Evolutionary conservation across 306 rosid genomes (phyloP), one percentile per base, ranked within the genome.

Genomic region (Coriaria nepalensis): DNA sequence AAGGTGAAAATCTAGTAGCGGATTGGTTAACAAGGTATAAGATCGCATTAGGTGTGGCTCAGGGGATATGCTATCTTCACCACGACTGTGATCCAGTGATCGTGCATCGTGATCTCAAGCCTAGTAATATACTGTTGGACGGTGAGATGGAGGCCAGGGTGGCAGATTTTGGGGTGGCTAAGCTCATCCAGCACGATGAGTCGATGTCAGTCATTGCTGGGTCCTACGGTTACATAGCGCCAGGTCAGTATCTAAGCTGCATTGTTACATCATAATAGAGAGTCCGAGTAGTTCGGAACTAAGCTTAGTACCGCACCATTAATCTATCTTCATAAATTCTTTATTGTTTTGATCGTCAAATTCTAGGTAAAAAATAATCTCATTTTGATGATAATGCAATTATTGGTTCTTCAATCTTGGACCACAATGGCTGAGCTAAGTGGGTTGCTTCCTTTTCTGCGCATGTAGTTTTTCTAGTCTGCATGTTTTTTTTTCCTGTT

Each of bases 191-290:
- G 15, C 53, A 70, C 9, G 81, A 81, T 6, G 95, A 90, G 40
- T 79, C 95, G n/a, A 85, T 85, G 98, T 90, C 98, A 0, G 95
- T 90, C 6, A 90, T 90, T 38, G 95, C 95, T 8, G 98, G 98
- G 7, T 85, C 98, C 0, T 85, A 90, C 6, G 98, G 98, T 47
- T 90, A 90, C 72, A 90, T 90, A 58, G 98, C 98, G 6, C 98
- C 98, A 61, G 98, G 98, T 85, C 13, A 10, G 50, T 55, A 4
- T 9, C 43, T 8, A 58, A 5, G 13, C 37, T 38, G 29, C 3
- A 20, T 20, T 20, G 29, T 1, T 20, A 20, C 29, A 20, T 20
- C 2, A 20, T 20, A 20, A n/a, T n/a, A n/a, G n/a, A n/a, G n/a
- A n/a, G n/a, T n/a, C n/a, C n/a, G n/a, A n/a, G n/a, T n/a, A n/a